Conservation (phyloP, 441 rosid genomes). For the Flueggea neowawraea region DNA sequence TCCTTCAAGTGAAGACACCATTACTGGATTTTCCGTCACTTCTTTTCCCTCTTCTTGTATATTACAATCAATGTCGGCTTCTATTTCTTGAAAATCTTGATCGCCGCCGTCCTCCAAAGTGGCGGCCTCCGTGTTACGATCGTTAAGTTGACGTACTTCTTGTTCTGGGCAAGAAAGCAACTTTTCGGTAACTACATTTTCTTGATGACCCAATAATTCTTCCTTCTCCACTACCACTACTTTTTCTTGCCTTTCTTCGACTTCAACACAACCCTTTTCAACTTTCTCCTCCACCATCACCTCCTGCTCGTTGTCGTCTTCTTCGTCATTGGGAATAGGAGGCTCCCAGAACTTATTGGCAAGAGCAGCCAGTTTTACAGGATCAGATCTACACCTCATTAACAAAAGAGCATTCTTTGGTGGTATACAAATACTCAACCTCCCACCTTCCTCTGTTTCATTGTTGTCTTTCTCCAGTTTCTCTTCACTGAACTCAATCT, state of each 20-base stretch:
- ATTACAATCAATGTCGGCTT: too few species aligned
- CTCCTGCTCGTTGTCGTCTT: conserved; percentile 1
- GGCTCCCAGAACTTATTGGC: conserved; percentile 62
- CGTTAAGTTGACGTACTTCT: neutral
- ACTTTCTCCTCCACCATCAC: conserved; percentile 6
- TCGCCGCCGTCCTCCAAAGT: too few species aligned
- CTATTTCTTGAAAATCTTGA: too few species aligned
- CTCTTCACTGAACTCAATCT: conserved; percentile 52
- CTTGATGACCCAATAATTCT: conserved; percentile 15
- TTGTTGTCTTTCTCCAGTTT: conserved; percentile 7
- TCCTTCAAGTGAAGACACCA: too few species aligned
- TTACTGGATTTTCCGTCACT: too few species aligned
- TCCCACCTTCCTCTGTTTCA: conserved; percentile 44
- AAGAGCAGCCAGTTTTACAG: conserved; percentile 85
- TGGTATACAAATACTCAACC: conserved; percentile 61
- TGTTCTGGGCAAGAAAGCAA: conserved; percentile 15
- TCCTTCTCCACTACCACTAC: conserved; percentile 13
- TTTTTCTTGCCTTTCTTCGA: conserved; percentile 3
- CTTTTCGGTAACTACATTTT: conserved; percentile 15
- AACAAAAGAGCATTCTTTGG: conserved; percentile 86
- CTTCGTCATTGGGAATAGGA: conserved; percentile 28
- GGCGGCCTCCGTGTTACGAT: too few species aligned
- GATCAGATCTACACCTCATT: conserved; percentile 97
- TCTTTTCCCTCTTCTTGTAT: too few species aligned
- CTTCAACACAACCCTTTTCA: conserved; percentile 2